These are phyloP conservation scores for Aspergillus leporis DNA, from an alignment of 495 filamentous ascomycete species.

Conservation along the genomic window DNA sequence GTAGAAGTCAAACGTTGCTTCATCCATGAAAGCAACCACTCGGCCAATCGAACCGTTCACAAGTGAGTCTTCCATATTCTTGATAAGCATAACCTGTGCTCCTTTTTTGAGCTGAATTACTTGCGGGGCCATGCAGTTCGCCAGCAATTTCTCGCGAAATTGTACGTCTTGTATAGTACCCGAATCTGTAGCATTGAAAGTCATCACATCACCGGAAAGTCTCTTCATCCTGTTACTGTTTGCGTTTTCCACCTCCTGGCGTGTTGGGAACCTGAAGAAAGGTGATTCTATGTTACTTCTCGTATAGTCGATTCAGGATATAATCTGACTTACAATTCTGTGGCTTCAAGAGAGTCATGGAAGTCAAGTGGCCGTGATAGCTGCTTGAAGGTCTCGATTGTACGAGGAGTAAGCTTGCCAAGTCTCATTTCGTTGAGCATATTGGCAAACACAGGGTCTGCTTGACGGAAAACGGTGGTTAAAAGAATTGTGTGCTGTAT, in stretches of 20 bases:
- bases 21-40: conserved; percentile 83
- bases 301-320: conserved; percentile 16
- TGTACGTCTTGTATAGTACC: conserved; percentile 67
- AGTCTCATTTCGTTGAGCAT: conserved; percentile 99
- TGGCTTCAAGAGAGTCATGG: conserved; percentile 79
- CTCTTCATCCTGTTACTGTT: conserved; percentile 72
- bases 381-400: conserved; percentile 67
- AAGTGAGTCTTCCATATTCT: conserved; percentile 91
- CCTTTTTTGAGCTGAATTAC: conserved; percentile 80
- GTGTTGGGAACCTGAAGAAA: conserved; percentile 74
- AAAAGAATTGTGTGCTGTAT: conserved; percentile 95
- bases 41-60: conserved; percentile 93
- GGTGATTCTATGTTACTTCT: conserved; percentile 31
- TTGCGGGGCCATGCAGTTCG: conserved; percentile 90
- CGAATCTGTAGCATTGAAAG: conserved; percentile 72
- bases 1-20: conserved; percentile 70
- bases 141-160: conserved; percentile 73
- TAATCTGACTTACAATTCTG: conserved; percentile 74
- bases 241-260: conserved; percentile 83
- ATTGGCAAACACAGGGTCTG: conserved; percentile 84
- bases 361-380: conserved; percentile 70
- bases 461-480: conserved; percentile 94
- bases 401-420: conserved; percentile 69
- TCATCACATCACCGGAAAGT: conserved; percentile 65
- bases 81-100: conserved; percentile 98